Evolutionary conservation across 176 grass and related monocot genomes (phyloP), one percentile per base, ranked within the genome.

Genomic region (Aegilops speltoides): DNA sequence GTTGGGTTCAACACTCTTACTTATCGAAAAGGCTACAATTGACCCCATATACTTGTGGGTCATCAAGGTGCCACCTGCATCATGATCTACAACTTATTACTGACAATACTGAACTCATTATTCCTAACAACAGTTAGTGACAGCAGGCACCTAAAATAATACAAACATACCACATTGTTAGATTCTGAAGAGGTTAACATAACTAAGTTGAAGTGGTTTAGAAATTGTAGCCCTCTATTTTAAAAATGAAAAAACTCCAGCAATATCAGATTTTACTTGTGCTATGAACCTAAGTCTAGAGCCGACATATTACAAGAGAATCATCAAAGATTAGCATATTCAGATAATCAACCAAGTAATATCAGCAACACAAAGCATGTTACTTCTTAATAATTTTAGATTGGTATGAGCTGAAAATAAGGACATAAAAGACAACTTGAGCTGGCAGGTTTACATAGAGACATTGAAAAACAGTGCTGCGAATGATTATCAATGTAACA

Each of bases 71-170:
- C 22, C 86, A 97, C 95, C 95, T 94, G 90, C 72, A 97, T 77
- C 95, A 97, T 94, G 76, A 63, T 89, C 65, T 77, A 76, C 57
- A 94, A 91, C 70, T 94, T 91, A 79, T 82, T 92, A 24, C 80
- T 73, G 12, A 91, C 22, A 74, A 82, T 80, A 89, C 75, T 82
- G 89, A 87, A 97, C 73, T 93, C 88, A 84, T 63, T 88, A 84
- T 63, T 88, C 81, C 69, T 91, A 43, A 97, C 79, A 77, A 92
- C 29, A 82, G 89, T 29, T 78, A 94, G 79, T 32, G 90, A 79
- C 78, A 75, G 76, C 11, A 94, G 48, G 73, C 92, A 97, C 73
- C 90, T 97, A 79, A 50, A 77, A 77, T 76, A 64, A 70, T 80
- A 38, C 61, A 84, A 57, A 67, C 7, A 67, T 2, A 8, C 15